Evolutionary conservation across 2,329 filamentous ascomycete genomes (phyloP).

Genomic region (Penicillium capsulatum): DNA sequence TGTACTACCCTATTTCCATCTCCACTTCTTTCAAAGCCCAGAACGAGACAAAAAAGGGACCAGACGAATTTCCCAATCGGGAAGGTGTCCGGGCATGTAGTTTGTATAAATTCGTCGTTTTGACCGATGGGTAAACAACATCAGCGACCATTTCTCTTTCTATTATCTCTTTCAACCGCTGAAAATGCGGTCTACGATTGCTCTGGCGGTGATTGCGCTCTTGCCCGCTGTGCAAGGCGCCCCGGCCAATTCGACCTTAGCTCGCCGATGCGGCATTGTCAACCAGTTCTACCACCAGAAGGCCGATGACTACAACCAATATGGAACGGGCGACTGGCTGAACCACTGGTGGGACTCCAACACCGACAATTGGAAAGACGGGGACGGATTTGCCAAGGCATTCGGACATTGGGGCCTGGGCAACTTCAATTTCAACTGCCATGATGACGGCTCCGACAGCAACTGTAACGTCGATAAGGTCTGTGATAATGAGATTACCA

Average conservation of each 20-base stretch:
- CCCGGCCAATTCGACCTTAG: not conserved
- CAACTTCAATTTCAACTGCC: conserved; percentile 12
- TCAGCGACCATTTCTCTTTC: too few relatives aligned
- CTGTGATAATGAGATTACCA: too few relatives aligned
- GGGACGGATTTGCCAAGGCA: conserved; percentile 10
- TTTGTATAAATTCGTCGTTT: too few relatives aligned
- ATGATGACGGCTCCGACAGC: conserved; percentile 9
- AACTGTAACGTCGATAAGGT: conserved; percentile 10
- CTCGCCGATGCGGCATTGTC: conserved; percentile 10
- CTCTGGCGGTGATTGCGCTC: conserved; percentile 2
- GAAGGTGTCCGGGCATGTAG: too few relatives aligned
- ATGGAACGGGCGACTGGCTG: conserved; percentile 10
- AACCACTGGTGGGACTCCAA: conserved; percentile 14
- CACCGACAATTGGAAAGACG: conserved; percentile 1
- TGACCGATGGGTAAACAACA: too few relatives aligned
- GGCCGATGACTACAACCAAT: conserved; percentile 6
- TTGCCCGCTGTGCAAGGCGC: conserved; percentile 8
- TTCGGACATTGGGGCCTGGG: conserved; percentile 15
- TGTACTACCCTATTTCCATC: too few relatives aligned
- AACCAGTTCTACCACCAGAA: conserved; percentile 12
- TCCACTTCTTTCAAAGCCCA: too few relatives aligned
- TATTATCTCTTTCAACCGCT: too few relatives aligned
- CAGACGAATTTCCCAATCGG: too few relatives aligned
- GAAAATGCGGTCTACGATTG: conserved; percentile 7
- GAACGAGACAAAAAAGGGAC: too few relatives aligned